Evolutionary conservation across 2,329 filamentous ascomycete species (phyloP), one percentile per base, ranked within the genome.

Genomic region (Zasmidium cellare): DNA sequence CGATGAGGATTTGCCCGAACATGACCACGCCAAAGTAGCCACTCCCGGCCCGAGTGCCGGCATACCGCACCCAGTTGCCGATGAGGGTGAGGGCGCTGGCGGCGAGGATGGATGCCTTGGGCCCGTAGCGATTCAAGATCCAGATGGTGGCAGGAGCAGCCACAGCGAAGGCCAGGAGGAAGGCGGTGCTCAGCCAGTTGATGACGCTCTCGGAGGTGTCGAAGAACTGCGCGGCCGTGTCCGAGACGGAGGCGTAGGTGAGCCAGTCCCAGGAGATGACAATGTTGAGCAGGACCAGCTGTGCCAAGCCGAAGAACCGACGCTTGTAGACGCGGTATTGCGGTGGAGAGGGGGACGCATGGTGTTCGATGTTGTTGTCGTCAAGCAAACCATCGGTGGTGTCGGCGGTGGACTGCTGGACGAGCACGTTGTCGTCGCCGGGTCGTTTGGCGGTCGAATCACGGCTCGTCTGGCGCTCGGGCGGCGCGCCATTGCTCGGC

Each of bases 181-280:
- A 96, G 41, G 82, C 87, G 0, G 89, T 97, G 69, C 88, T 92
- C 62, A 96, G 82, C 94, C 94, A 97, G 76, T 97, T 97, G 76
- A 97, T 88, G 28, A 84, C 84, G 16, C 84, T 87, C 69, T 92
- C 87, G 31, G 82, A 82, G 12, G 92, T 90, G 52, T 78, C 66
- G 71, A 96, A 97, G 78, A 92, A 96, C 22, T 80, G 67, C 0
- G 92, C 86, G 1, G 91, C 83, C 20, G 87, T 85, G 31, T 84
- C 84, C 1, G 91, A 91, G 28, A 96, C 87, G 44, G 93, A 89
- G 1, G 92, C 89, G 74, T 92, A 97, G 6, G 92, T 94, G 67
- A 97, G 84, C 93, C 93, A 97, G 84, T 96, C 91, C 93, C 93
- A 97, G 70, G 90, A 96, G 45, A 96, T 88, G 60, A 97, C 85